phyloP scores from a whole-genome alignment of 2,329 filamentous ascomycete genomes.

The Ilyonectria robusta region DNA sequence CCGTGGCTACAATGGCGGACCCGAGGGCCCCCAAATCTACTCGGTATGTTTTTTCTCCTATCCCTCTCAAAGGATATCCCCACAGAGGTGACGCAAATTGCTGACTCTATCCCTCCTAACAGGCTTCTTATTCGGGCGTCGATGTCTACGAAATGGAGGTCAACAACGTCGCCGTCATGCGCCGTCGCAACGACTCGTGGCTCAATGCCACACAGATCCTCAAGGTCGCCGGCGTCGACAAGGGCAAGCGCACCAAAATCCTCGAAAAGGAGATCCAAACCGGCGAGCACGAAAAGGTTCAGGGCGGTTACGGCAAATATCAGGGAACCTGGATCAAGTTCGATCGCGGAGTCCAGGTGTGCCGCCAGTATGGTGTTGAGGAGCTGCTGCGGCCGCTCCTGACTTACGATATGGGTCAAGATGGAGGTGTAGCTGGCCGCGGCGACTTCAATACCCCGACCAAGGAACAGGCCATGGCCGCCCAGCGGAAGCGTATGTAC shows the following conservation, averaged over 20 bases:
- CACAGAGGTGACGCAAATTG: conserved; percentile 20
- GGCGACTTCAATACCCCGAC: conserved; percentile 93
- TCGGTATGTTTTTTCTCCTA: conserved; percentile 61
- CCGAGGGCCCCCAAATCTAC: conserved; percentile 71
- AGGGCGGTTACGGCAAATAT: conserved; percentile 98
- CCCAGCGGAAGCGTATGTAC: conserved; percentile 92
- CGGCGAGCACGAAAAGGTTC: conserved; percentile 97
- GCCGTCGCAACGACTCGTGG: conserved; percentile 94
- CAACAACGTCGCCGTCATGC: conserved; percentile 94
- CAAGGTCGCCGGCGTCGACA: conserved; percentile 97
- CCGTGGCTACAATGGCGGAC: conserved; percentile 50
- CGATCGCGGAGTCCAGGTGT: conserved; percentile 91
- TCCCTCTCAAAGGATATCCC: background rate
- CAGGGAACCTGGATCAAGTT: conserved; percentile 99
- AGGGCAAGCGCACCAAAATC: conserved; percentile 97
- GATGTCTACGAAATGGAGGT: conserved; percentile 99
- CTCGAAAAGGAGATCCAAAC: conserved; percentile 97
- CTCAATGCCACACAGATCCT: conserved; percentile 98
- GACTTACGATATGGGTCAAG: conserved; percentile 85
- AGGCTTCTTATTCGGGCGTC: conserved; percentile 94
- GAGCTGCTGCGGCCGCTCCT: conserved; percentile 81
- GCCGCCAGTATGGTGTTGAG: conserved; percentile 83
- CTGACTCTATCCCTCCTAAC: conserved; percentile 33
- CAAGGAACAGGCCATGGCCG: conserved; percentile 98
- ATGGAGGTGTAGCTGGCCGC: conserved; percentile 79